These are phyloP conservation scores for Alliaria petiolata DNA, from an alignment of 345 rosid species.

Conservation along the genomic window DNA sequence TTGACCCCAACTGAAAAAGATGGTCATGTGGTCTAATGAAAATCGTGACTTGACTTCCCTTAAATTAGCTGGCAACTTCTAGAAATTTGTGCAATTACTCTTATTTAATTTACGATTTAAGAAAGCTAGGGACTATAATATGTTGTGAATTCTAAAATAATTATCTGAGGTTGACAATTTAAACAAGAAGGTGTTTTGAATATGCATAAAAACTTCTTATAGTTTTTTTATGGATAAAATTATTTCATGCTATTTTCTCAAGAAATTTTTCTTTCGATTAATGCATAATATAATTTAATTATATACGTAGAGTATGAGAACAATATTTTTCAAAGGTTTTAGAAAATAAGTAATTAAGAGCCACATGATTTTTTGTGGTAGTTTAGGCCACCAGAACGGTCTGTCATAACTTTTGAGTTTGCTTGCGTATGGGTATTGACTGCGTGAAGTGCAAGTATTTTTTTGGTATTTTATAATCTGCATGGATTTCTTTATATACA, in stretches of 20 bases:
- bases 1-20: slow-evolving; percentile 17
- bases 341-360: too few relatives aligned
- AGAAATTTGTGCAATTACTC: neutral
- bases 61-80: slow-evolving; percentile 7
- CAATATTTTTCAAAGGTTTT: neutral
- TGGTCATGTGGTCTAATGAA: slow-evolving; percentile 12
- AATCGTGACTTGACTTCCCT: slow-evolving; percentile 28
- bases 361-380: slow-evolving; percentile 4
- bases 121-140: neutral
- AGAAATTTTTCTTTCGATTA: neutral
- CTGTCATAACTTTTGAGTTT: slow-evolving; percentile 13
- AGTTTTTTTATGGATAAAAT: neutral
- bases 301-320: neutral
- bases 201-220: neutral
- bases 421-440: neutral
- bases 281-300: neutral
- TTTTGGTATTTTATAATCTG: too few relatives aligned
- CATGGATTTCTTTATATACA: too few relatives aligned
- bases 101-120: neutral
- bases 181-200: neutral
- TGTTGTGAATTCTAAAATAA: neutral
- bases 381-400: neutral
- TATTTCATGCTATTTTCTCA: neutral
- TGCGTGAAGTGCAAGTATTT: too few relatives aligned
- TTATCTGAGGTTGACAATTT: neutral